Conservation (phyloP, 2,329 filamentous ascomycete species). For the Pleoardoris graminearum region DNA sequence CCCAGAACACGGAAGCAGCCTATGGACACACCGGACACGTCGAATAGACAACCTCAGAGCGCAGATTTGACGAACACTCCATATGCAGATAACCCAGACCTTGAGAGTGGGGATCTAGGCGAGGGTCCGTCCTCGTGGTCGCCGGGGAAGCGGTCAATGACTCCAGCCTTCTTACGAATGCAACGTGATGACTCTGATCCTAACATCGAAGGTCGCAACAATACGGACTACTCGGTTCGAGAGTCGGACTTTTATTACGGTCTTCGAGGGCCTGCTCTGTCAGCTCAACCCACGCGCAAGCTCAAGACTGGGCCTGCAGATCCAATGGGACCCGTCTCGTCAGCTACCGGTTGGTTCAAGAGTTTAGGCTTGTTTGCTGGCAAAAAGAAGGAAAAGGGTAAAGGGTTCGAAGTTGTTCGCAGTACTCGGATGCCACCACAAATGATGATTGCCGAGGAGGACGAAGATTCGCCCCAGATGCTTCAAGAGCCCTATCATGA, state of each 20-base stretch:
- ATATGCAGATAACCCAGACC: slow-evolving; percentile 50
- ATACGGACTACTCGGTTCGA: slow-evolving; percentile 86
- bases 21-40: slow-evolving; percentile 55
- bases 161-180: slow-evolving; percentile 57
- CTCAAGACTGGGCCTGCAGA: slow-evolving; percentile 93
- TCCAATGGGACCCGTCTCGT: slow-evolving; percentile 87
- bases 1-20: slow-evolving; percentile 69
- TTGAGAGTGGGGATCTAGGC: slow-evolving; percentile 37
- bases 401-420: slow-evolving; percentile 95
- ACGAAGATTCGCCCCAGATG: slow-evolving; percentile 55
- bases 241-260: slow-evolving; percentile 98
- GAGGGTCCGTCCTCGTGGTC: slow-evolving; percentile 40
- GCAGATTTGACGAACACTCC: slow-evolving; percentile 52
- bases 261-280: slow-evolving; percentile 82
- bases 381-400: slow-evolving; percentile 91
- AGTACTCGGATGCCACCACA: slow-evolving; percentile 80
- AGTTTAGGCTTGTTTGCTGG: slow-evolving; percentile 67
- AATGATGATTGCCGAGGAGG: slow-evolving; percentile 66
- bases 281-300: slow-evolving; percentile 78
- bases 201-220: slow-evolving; percentile 58
- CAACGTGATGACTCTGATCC: slow-evolving; percentile 56
- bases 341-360: slow-evolving; percentile 87
- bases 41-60: slow-evolving; percentile 52
- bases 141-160: slow-evolving; percentile 33
- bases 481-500: slow-evolving; percentile 57